These are phyloP conservation scores for Penicillium ochrochloron DNA, from an alignment of 495 filamentous ascomycete species.

Conservation along the genomic window DNA sequence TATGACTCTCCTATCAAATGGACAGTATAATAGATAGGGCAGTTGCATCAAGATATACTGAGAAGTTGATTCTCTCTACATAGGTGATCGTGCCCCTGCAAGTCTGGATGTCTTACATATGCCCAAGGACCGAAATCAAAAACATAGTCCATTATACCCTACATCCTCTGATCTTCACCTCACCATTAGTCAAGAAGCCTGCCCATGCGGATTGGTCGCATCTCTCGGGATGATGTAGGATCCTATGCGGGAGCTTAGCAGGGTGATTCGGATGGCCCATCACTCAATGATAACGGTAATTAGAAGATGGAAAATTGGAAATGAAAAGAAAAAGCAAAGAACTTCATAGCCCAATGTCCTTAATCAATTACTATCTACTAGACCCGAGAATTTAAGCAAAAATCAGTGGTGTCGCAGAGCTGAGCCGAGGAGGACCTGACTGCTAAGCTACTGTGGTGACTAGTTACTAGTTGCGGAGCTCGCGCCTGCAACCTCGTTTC, in stretches of 20 bases:
- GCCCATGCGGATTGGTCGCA: not conserved
- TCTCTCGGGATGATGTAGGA: constrained; percentile 9
- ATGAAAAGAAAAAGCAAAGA: not conserved
- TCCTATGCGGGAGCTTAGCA: not conserved
- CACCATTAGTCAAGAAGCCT: not conserved
- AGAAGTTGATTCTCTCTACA: too few species aligned
- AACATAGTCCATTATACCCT: not conserved
- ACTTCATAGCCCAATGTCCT: not conserved
- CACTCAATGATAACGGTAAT: not conserved
- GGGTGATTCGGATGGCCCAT: not conserved
- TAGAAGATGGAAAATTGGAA: not conserved
- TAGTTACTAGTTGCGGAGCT: not conserved
- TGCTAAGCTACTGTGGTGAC: not conserved
- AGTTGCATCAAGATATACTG: too few species aligned
- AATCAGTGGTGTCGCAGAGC: not conserved
- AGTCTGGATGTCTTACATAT: too few species aligned
- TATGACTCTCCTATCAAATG: too few species aligned
- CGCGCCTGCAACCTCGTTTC: constrained; percentile 25
- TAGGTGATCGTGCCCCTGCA: too few species aligned
- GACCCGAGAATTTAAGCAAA: not conserved
- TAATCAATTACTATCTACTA: not conserved
- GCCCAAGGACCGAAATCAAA: too few species aligned
- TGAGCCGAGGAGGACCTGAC: not conserved
- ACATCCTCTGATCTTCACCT: not conserved
- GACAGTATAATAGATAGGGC: too few species aligned